Percentiles rank a stretch among this genome's conserved stretches.
Evolutionary conservation across 1,139 yeast genomes (phyloP).

Genomic region (Candida mesenterica): DNA sequence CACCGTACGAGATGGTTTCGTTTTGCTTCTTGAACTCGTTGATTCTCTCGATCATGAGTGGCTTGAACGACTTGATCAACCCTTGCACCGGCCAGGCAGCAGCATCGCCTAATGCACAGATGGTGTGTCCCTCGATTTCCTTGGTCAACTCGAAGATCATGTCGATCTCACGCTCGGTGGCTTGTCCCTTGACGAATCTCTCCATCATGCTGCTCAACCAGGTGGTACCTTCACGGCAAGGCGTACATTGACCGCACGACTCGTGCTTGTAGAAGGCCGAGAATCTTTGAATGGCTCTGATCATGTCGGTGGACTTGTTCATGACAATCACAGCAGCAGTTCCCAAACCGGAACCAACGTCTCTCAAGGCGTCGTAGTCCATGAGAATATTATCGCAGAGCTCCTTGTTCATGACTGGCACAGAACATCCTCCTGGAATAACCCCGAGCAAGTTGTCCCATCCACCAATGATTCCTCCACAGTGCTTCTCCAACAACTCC

Average conservation of each 20-base stretch:
- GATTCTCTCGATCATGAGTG: conserved; percentile 74
- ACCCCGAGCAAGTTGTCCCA: conserved; percentile 88
- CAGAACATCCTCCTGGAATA: conserved; percentile 87
- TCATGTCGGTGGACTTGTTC: conserved; percentile 81
- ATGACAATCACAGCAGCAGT: conserved; percentile 90
- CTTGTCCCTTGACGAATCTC: conserved; percentile 75
- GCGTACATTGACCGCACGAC: conserved; percentile 93
- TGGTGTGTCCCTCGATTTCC: conserved; percentile 86
- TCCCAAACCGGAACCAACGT: conserved; percentile 83
- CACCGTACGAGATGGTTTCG: conserved; percentile 61
- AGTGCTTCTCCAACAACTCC: conserved; percentile 79
- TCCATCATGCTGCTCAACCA: conserved; percentile 84
- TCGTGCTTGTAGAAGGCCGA: conserved; percentile 84
- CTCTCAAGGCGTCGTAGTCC: conserved; percentile 86
- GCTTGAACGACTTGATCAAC: conserved; percentile 76
- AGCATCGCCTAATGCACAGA: conserved; percentile 89
- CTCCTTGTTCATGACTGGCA: conserved; percentile 71
- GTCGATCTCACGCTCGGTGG: conserved; percentile 75
- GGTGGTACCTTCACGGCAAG: conserved; percentile 92
- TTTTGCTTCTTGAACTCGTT: conserved; percentile 45
- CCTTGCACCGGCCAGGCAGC: conserved; percentile 95
- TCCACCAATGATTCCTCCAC: conserved; percentile 88
- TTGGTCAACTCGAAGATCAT: conserved; percentile 78
- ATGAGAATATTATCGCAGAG: conserved; percentile 67
- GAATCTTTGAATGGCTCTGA: conserved; percentile 82